These are phyloP conservation scores for Suillus brevipes DNA, from an alignment of 768 basidiomycete genomes.

Conservation along the genomic window DNA sequence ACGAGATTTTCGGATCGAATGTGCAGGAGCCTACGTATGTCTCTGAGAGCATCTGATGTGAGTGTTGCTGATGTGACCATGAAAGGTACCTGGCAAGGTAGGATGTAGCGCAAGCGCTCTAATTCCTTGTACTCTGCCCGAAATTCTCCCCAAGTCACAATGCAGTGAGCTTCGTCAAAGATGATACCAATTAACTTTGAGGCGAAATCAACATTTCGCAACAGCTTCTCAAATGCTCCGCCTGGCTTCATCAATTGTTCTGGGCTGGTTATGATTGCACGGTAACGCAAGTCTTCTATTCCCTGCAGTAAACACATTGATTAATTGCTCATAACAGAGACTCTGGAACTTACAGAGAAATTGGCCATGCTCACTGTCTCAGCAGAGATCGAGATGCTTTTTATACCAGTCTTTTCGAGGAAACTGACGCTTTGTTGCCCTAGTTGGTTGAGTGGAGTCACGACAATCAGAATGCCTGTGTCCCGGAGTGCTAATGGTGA, in stretches of 20 bases:
- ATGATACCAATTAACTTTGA: slow-evolving; percentile 17
- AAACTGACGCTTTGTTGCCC: slow-evolving; percentile 19
- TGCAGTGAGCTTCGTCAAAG: slow-evolving; percentile 24
- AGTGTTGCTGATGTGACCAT: slow-evolving; percentile 23
- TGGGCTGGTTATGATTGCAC: slow-evolving; percentile 12
- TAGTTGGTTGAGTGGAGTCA: slow-evolving; percentile 28
- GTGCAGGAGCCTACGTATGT: slow-evolving; percentile 7
- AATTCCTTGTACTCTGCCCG: not conserved
- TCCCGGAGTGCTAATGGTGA: slow-evolving; percentile 28
- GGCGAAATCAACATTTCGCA: slow-evolving; percentile 12
- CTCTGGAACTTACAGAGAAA: slow-evolving; percentile 15
- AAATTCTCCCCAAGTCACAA: slow-evolving; percentile 1
- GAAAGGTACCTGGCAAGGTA: slow-evolving; percentile 16
- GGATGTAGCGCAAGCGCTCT: slow-evolving; percentile 12
- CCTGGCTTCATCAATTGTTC: slow-evolving; percentile 14
- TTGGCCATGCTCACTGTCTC: slow-evolving; percentile 19
- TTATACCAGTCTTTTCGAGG: slow-evolving; percentile 15
- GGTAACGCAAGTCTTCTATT: slow-evolving; percentile 9
- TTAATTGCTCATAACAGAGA: not conserved
- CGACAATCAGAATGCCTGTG: slow-evolving; percentile 22
- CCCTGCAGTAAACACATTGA: slow-evolving; percentile 6
- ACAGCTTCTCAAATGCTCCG: slow-evolving; percentile 14
- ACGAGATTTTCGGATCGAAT: not conserved
- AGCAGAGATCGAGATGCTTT: slow-evolving; percentile 19
- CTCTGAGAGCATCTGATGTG: slow-evolving; percentile 5